Evolutionary conservation across 768 basidiomycete species (phyloP), one percentile per base, ranked within the genome.

Genomic region (Auriscalpium orientale): DNA sequence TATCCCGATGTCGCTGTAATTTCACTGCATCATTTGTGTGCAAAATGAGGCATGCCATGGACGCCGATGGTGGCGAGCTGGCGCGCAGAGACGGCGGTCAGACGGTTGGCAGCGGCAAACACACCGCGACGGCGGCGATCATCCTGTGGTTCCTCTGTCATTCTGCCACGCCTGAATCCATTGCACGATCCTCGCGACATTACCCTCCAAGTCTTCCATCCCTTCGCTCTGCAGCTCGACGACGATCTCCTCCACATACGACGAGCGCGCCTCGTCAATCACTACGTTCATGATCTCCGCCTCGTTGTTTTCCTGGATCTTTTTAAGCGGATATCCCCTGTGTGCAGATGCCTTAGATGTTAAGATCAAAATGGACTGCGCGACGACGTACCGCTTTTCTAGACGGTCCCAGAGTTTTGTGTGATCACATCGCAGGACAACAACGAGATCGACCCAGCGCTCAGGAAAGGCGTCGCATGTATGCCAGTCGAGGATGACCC

Each of bases 211-310:
- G 63, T 98, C 87, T 43, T 85, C 86, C 50, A 78, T 82, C 20
- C 71, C 78, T 66, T 91, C 87, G 68, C 89, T 93, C 57, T 78
- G 71, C 22, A 98, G 75, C 65, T 91, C 91, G 16, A 98, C 85
- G 22, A 98, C 80, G 59, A 95, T 89, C 68, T 90, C 86, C n/a
- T 78, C 65, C 0, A 86, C 79, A 69, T 98, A 99, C 0, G 92
- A 90, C 40, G 84, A 83, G 46, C 83, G 78, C 4, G 95, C 95
- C 69, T 99, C 97, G 35, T 91, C 87, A 11, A 89, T 73, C 38
- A 97, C 85, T 51, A 94, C 84, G 65, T 90, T 78, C 94, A 98
- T 97, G 66, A 99, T 98, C 74, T 99, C 97, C 12, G 95, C 94
- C 65, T 95, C 89, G 70, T 98, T 95, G 70, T 99, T 99, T 72